Evolutionary conservation across 306 rosid species (phyloP).

Genomic region (Carpinus fangiana): DNA sequence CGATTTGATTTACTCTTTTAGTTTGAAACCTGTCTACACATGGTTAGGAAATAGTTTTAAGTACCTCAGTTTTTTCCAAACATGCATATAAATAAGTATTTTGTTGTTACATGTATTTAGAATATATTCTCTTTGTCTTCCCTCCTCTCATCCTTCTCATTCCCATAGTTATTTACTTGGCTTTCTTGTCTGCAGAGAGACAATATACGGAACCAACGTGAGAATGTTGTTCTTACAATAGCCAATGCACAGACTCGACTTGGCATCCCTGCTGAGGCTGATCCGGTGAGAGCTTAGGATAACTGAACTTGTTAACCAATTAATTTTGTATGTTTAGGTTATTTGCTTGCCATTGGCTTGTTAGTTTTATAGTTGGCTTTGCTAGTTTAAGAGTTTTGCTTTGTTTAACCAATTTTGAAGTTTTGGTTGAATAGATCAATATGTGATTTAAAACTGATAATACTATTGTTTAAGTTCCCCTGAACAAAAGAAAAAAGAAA

Average conservation of each 20-base stretch:
- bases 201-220: constrained; percentile 88
- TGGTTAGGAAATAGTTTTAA: background rate
- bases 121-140: background rate
- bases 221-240: constrained; percentile 77
- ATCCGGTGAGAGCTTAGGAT: constrained; percentile 70
- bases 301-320: constrained; percentile 9
- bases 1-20: background rate
- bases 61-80: background rate
- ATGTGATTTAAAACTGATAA: background rate
- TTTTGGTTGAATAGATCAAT: background rate
- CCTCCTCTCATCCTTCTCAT: background rate
- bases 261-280: constrained; percentile 53
- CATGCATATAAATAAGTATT: background rate
- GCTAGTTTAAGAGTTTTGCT: constrained; percentile 1
- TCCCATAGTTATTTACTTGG: background rate
- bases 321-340: background rate
- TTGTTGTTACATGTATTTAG: background rate
- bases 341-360: constrained; percentile 2
- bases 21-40: background rate
- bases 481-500: no score
- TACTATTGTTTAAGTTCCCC: background rate
- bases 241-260: constrained; percentile 89
- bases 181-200: constrained; percentile 61
- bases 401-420: background rate
- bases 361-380: background rate